Evolutionary conservation across 148 eudicot species (phyloP).

Genomic region (Nepenthes mirabilis): DNA sequence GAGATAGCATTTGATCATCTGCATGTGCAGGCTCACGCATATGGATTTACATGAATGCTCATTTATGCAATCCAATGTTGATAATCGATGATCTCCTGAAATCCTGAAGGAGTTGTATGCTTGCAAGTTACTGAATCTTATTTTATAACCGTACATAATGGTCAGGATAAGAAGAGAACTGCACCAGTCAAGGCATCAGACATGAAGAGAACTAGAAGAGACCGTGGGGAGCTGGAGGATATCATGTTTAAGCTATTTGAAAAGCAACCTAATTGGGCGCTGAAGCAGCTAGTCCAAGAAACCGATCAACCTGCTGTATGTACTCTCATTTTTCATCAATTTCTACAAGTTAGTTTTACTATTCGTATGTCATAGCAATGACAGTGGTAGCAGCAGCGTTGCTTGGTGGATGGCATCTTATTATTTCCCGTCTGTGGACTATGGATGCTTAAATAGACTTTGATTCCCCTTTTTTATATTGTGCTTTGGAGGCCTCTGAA

Average conservation of each 20-base stretch:
- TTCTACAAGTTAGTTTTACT: not conserved
- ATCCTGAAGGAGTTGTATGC: too few relatives aligned
- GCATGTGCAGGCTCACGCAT: too few relatives aligned
- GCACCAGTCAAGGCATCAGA: constrained; percentile 75
- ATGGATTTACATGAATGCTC: too few relatives aligned
- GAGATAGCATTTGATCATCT: too few relatives aligned
- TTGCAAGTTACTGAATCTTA: too few relatives aligned
- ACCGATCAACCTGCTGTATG: constrained; percentile 98
- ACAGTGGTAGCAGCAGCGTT: too few relatives aligned
- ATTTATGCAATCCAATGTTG: too few relatives aligned
- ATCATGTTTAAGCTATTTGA: constrained; percentile 95
- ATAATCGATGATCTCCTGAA: too few relatives aligned
- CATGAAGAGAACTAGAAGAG: constrained; percentile 94
- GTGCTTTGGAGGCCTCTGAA: too few relatives aligned
- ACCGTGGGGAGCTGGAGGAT: constrained; percentile 91
- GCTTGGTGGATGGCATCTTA: not conserved
- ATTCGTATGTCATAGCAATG: too few relatives aligned
- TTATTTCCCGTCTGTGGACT: not conserved
- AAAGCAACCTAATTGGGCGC: constrained; percentile 90
- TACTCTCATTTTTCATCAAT: constrained; percentile 4
- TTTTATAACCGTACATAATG: not conserved
- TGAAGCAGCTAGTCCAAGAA: constrained; percentile 91
- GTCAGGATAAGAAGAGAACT: constrained; percentile 78
- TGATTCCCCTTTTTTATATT: too few relatives aligned
- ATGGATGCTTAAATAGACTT: not conserved